Conservation (phyloP, 2,329 filamentous ascomycete species). For the Nigrospora sphaerica region DNA sequence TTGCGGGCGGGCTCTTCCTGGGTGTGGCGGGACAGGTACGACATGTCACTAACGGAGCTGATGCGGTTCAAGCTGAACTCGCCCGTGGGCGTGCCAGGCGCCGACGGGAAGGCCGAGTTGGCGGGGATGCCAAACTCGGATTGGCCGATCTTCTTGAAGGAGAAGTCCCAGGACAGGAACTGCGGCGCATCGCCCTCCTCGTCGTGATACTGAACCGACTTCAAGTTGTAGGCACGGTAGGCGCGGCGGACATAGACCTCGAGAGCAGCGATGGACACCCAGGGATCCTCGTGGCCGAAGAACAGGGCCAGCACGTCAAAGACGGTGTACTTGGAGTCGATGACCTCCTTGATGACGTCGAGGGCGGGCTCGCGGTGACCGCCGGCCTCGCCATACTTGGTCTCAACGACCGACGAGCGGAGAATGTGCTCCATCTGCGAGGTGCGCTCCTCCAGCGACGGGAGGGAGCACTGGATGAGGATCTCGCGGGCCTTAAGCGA, state of each 20-base stretch:
- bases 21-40: constrained; percentile 69
- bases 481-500: constrained; percentile 95
- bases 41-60: constrained; percentile 94
- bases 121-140: constrained; percentile 81
- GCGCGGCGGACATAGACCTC: constrained; percentile 95
- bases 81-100: constrained; percentile 65
- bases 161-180: constrained; percentile 92
- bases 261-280: constrained; percentile 87
- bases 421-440: constrained; percentile 98
- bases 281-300: constrained; percentile 89
- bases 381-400: constrained; percentile 95
- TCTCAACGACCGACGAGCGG: constrained; percentile 89
- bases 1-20: constrained; percentile 75
- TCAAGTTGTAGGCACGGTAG: constrained; percentile 91
- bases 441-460: constrained; percentile 89
- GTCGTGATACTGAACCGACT: constrained; percentile 81
- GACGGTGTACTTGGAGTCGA: constrained; percentile 97
- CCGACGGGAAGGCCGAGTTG: constrained; percentile 73
- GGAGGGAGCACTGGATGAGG: constrained; percentile 93
- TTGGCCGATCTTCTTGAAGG: constrained; percentile 86
- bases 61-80: constrained; percentile 70
- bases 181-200: constrained; percentile 61
- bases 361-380: constrained; percentile 90
- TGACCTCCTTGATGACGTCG: constrained; percentile 90
- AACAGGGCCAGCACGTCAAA: constrained; percentile 94